A percentile compares a stretch with the other conserved stretches of the same genome.
Evolutionary conservation across 192 early-diverging fungal species (phyloP).

Genomic region (Neocallimastix lanati): DNA sequence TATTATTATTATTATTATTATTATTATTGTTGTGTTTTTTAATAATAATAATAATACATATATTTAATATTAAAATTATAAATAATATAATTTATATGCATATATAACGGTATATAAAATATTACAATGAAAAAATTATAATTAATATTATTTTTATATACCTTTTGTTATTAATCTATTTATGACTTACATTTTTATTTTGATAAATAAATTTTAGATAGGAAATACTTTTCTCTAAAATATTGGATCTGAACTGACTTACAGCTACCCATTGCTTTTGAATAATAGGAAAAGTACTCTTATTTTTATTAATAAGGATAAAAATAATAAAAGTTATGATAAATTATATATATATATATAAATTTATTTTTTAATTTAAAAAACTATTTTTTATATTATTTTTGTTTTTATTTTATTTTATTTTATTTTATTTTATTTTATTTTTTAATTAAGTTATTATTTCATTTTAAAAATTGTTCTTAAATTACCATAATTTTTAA

Average conservation of each 20-base stretch:
- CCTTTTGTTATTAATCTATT: too few relatives aligned
- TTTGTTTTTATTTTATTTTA: too few relatives aligned
- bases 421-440: too few relatives aligned
- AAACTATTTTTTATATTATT: too few relatives aligned
- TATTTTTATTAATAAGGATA: neutral
- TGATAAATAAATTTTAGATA: slow-evolving; percentile 21
- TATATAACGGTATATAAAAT: too few relatives aligned
- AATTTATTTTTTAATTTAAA: too few relatives aligned
- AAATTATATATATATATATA: too few relatives aligned
- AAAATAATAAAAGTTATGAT: neutral
- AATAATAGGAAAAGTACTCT: slow-evolving; percentile 61
- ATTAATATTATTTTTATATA: too few relatives aligned
- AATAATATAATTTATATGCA: too few relatives aligned
- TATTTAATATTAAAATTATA: too few relatives aligned
- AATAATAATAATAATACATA: too few relatives aligned
- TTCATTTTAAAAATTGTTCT: neutral
- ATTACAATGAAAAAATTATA: too few relatives aligned
- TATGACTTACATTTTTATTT: slow-evolving; percentile 19
- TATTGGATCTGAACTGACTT: slow-evolving; percentile 51
- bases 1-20: neutral
- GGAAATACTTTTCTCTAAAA: slow-evolving; percentile 39
- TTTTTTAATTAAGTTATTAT: slow-evolving; percentile 5
- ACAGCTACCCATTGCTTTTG: slow-evolving; percentile 73
- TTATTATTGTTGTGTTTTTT: neutral
- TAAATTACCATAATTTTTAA: slow-evolving; percentile 7